Conservation (phyloP, 345 rosid genomes). For the Clausena lansium region DNA sequence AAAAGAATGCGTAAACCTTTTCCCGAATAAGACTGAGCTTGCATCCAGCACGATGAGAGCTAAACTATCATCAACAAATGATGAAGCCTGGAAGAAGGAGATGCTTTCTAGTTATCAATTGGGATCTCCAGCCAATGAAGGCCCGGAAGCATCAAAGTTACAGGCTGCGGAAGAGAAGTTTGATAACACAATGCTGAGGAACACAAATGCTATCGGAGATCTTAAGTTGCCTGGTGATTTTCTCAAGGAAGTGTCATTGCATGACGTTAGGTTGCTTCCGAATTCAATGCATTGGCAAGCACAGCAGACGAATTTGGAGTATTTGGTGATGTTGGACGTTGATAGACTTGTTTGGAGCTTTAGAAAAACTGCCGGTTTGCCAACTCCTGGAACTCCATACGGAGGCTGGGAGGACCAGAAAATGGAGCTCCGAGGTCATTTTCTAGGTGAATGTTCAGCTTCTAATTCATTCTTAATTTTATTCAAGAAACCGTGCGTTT, state of each 20-base stretch:
- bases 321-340: conserved; percentile 47
- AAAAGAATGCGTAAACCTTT: too few relatives aligned
- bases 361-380: conserved; percentile 45
- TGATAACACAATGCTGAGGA: background rate
- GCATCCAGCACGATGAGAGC: too few relatives aligned
- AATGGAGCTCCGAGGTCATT: conserved; percentile 52
- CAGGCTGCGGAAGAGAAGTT: background rate
- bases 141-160: background rate
- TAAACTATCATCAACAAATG: background rate
- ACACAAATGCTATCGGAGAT: conserved; percentile 21
- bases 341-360: conserved; percentile 59
- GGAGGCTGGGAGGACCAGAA: conserved; percentile 52
- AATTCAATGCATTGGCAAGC: conserved; percentile 44
- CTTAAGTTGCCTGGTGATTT: conserved; percentile 21
- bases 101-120: background rate
- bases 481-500: too few relatives aligned
- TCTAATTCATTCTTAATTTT: too few relatives aligned
- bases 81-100: background rate
- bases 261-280: conserved; percentile 44
- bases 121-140: background rate
- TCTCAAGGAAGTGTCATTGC: conserved; percentile 47
- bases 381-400: conserved; percentile 40
- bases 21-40: too few relatives aligned
- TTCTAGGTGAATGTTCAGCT: conserved; percentile 28
- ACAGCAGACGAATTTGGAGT: conserved; percentile 54